Conservation (phyloP, 2,329 filamentous ascomycete genomes). For the Colletotrichum aenigma region DNA sequence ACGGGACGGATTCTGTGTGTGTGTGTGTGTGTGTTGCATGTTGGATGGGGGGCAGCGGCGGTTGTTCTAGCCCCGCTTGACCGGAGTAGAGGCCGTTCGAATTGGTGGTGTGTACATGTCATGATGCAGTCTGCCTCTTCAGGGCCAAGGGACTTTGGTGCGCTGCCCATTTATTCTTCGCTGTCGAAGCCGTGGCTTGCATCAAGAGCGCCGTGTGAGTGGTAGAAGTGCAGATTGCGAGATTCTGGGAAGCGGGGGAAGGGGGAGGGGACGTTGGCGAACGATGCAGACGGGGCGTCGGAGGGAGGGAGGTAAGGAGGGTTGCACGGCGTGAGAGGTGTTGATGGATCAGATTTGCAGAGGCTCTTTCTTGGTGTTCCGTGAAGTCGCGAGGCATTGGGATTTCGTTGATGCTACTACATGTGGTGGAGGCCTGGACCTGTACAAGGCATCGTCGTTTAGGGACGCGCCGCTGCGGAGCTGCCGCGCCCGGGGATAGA, state of each 20-base stretch:
- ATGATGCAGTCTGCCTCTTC: not conserved
- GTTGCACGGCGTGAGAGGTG: constrained; percentile 1
- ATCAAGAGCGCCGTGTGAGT: not conserved
- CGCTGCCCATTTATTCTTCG: not conserved
- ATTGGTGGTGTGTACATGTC: constrained; percentile 11
- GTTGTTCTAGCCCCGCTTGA: constrained; percentile 10
- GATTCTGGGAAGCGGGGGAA: not conserved
- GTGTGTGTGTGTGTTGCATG: not conserved
- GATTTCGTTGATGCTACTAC: not conserved
- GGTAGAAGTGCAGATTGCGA: not conserved
- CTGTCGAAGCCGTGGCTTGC: not conserved
- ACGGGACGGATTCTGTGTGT: not conserved
- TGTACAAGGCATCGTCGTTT: not conserved
- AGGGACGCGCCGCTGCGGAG: not conserved
- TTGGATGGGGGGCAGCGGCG: not conserved
- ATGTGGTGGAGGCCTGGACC: not conserved
- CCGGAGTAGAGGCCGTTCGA: not conserved
- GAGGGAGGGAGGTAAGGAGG: not conserved
- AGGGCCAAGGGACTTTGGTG: not conserved
- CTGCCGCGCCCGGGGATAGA: not conserved
- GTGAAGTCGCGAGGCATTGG: not conserved
- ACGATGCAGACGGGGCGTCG: not conserved
- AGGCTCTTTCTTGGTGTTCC: not conserved
- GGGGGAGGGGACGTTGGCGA: not conserved
- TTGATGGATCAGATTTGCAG: not conserved